Evolutionary conservation across 768 basidiomycete genomes (phyloP).

Genomic region (Porpolomopsis calyptriformis): DNA sequence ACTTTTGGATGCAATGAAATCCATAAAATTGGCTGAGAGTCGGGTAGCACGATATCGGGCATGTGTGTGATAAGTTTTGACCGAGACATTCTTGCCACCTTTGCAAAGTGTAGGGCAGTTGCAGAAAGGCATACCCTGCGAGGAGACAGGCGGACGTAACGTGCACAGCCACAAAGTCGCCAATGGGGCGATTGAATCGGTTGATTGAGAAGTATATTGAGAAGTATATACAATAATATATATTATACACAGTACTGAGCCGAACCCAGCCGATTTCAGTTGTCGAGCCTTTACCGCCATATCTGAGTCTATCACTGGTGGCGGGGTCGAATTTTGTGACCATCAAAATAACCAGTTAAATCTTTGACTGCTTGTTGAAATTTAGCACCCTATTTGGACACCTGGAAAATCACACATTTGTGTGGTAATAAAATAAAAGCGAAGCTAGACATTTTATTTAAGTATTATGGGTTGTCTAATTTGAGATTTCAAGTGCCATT

Average conservation of each 20-base stretch:
- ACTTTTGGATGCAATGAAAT: background rate
- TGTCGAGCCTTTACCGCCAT: background rate
- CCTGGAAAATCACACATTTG: too few relatives aligned
- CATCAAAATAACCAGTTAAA: too few relatives aligned
- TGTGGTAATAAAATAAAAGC: too few relatives aligned
- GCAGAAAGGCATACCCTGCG: slow-evolving; percentile 1
- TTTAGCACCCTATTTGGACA: too few relatives aligned
- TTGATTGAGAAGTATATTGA: background rate
- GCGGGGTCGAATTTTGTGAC: too few relatives aligned
- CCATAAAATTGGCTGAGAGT: background rate
- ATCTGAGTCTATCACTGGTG: too few relatives aligned
- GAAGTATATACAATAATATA: background rate
- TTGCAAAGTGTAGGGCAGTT: slow-evolving; percentile 5
- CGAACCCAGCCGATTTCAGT: slow-evolving; percentile 1
- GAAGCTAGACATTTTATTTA: too few relatives aligned
- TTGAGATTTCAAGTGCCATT: too few relatives aligned
- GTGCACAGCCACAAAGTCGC: background rate
- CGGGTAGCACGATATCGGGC: background rate
- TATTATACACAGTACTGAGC: background rate
- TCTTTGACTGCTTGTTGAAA: too few relatives aligned
- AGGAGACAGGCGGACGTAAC: too few relatives aligned
- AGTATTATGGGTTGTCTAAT: too few relatives aligned
- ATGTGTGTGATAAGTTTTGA: slow-evolving; percentile 1
- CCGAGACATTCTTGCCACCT: slow-evolving; percentile 4
- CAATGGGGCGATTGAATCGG: background rate